Base-by-base conservation (phyloP, 2,329 filamentous ascomycete species). In the Talaromyces sp. region DNA sequence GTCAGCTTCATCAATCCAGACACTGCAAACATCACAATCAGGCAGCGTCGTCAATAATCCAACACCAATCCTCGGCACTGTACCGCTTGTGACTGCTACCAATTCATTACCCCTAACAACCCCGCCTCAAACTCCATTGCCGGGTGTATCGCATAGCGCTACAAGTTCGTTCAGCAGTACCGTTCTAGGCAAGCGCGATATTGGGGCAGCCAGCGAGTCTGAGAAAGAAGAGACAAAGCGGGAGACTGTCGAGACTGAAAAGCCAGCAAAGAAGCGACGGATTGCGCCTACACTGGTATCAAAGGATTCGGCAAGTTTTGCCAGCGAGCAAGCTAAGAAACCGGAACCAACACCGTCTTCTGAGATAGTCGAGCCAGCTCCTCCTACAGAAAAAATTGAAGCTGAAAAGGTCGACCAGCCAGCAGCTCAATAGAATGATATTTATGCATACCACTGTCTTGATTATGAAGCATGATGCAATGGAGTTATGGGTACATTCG, bases 51-150 rank as follows among this genome's bases (percentile, higher is more conserved):
- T 91, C 58, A 93, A 89, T 73, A 93, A 93, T 63, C 91, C 92
- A 1, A 88, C 91, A 0, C 87, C 95, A 0, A 90, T 91, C 8
- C 85, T 92, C 36, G 90, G 92, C 15, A 91, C 84, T 63, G 85
- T 97, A 17, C 92, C 93, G 0, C 85, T 89, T 61, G 87, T 96
- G 29, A 88, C 91, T 13, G 91, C 91, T 5, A 82, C 90, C 10
- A 90, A 89, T 68, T 91, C 90, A 5, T 80, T 96, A 51, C 91
- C 93, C 0, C 87, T 96, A 72, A 92, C 91, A 43, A 97, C 94
- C 7, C 94, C 95, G 2, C 95, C 94, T 0, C 91, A 96, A 76
- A 98, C 94, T 2, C 94, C 94, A 5, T 80, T 86, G 66, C 78
- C 80, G 36, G 75, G 77, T 4, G 77, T 74, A 27, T 75, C 77